phyloP scores from a whole-genome alignment of 2,329 filamentous ascomycete genomes.

The Nemania bipapillata region DNA sequence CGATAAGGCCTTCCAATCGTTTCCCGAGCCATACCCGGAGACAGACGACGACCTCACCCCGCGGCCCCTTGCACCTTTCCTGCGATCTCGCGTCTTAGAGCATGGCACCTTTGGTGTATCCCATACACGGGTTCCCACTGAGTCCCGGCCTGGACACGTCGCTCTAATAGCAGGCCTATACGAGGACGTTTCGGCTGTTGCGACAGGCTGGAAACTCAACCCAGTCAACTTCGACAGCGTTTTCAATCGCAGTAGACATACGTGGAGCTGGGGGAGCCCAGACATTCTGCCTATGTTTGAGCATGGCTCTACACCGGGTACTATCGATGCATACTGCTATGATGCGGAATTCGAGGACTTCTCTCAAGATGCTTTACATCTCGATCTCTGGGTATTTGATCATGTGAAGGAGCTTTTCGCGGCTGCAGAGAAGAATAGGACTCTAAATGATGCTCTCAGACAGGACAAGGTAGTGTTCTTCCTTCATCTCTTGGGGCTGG shows the following conservation, averaged over 20 bases:
- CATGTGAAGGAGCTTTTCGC: constrained; percentile 87
- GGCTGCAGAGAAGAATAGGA: constrained; percentile 79
- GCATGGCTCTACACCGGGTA: constrained; percentile 85
- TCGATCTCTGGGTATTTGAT: constrained; percentile 97
- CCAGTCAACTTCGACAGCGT: constrained; percentile 98
- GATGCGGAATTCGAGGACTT: constrained; percentile 89
- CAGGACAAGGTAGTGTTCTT: constrained; percentile 95
- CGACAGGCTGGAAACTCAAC: constrained; percentile 97
- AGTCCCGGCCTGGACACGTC: constrained; percentile 95
- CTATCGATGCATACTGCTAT: constrained; percentile 89
- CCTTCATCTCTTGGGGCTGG: constrained; percentile 88
- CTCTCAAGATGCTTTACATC: constrained; percentile 78
- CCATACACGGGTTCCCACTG: constrained; percentile 94
- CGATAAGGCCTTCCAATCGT: constrained; percentile 96
- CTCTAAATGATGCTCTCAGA: constrained; percentile 75
- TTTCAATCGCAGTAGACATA: constrained; percentile 95
- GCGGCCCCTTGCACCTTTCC: constrained; percentile 86
- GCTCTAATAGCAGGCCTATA: constrained; percentile 96
- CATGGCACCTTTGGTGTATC: constrained; percentile 97
- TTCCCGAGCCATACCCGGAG: constrained; percentile 83
- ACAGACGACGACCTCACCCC: constrained; percentile 73
- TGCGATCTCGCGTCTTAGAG: constrained; percentile 86
- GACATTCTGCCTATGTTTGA: constrained; percentile 98
- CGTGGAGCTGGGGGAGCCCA: constrained; percentile 98
- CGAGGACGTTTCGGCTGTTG: constrained; percentile 96